These are phyloP conservation scores for Wickerhamiella sorbophila DNA, from an alignment of 805 yeast species.

Conservation along the genomic window DNA sequence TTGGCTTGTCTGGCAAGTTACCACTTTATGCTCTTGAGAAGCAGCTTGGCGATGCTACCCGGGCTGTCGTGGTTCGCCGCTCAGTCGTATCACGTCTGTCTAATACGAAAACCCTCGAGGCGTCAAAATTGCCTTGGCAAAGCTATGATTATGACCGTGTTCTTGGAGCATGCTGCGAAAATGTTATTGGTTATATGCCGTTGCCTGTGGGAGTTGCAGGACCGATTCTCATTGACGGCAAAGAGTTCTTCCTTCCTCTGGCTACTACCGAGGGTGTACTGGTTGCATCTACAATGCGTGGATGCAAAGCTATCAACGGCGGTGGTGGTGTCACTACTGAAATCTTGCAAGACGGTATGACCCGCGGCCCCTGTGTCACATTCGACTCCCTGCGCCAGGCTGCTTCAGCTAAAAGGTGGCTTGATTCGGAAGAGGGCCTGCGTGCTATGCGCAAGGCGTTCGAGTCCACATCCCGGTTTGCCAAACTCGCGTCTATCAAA, in stretches of 20 bases:
- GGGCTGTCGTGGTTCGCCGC: conserved; percentile 92
- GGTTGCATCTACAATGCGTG: conserved; percentile 97
- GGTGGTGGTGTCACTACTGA: conserved; percentile 95
- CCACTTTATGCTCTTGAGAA: conserved; percentile 93
- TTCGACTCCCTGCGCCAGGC: conserved; percentile 75
- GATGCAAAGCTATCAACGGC: conserved; percentile 92
- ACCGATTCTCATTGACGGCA: conserved; percentile 82
- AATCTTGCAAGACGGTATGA: conserved; percentile 93
- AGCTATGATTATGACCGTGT: conserved; percentile 90
- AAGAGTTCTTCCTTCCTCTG: conserved; percentile 86
- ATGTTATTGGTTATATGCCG: conserved; percentile 93
- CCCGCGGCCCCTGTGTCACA: conserved; percentile 95
- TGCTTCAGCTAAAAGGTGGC: conserved; percentile 89
- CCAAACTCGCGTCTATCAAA: conserved; percentile 78
- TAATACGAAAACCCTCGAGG: conserved; percentile 62
- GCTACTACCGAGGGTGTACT: conserved; percentile 99
- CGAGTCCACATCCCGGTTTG: conserved; percentile 94
- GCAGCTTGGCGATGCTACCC: conserved; percentile 69
- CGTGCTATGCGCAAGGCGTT: conserved; percentile 69
- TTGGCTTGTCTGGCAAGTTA: conserved; percentile 61
- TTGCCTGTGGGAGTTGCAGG: conserved; percentile 97
- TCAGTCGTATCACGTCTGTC: conserved; percentile 77
- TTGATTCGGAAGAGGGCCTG: conserved; percentile 92
- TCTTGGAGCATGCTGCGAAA: conserved; percentile 97
- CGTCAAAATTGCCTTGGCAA: conserved; percentile 60